Percentiles rank a stretch among this genome's conserved stretches.
Evolutionary conservation across 176 grass and related monocot genomes (phyloP).

Genomic region (Saccharum spontaneum): DNA sequence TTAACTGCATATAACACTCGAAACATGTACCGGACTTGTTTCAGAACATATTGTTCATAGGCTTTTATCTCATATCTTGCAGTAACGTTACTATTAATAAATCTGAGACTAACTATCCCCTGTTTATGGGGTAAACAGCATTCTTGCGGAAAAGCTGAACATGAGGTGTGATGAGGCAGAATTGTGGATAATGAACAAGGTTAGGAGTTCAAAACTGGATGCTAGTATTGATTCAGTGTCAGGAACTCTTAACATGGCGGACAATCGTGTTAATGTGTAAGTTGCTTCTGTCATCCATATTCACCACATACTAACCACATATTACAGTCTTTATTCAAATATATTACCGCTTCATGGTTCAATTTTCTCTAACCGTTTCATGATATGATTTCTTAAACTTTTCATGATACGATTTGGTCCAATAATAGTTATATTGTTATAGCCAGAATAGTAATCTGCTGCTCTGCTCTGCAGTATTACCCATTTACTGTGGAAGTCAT

Average conservation of each 20-base stretch:
- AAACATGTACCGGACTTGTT: background rate
- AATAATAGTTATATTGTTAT: background rate
- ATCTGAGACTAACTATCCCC: background rate
- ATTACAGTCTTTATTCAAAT: background rate
- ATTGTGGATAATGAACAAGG: slow-evolving; percentile 76
- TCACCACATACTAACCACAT: no score
- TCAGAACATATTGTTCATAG: background rate
- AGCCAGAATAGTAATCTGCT: background rate
- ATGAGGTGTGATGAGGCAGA: slow-evolving; percentile 75
- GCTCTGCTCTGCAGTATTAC: background rate
- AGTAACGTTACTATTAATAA: background rate
- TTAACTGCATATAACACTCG: background rate
- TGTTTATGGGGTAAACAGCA: slow-evolving; percentile 44
- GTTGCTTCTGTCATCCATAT: slow-evolving; percentile 3
- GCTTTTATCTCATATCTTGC: background rate
- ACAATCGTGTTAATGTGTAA: slow-evolving; percentile 75
- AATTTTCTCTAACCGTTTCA: no score
- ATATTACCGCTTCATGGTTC: no score
- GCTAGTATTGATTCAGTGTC: slow-evolving; percentile 78
- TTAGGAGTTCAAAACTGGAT: slow-evolving; percentile 79
- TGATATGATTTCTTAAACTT: no score
- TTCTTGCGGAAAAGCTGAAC: slow-evolving; percentile 78
- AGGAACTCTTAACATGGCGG: slow-evolving; percentile 69
- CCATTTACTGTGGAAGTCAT: background rate
- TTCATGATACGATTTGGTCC: no score